Evolutionary conservation across 768 basidiomycete species (phyloP).

Genomic region (Lyophyllum decastes): DNA sequence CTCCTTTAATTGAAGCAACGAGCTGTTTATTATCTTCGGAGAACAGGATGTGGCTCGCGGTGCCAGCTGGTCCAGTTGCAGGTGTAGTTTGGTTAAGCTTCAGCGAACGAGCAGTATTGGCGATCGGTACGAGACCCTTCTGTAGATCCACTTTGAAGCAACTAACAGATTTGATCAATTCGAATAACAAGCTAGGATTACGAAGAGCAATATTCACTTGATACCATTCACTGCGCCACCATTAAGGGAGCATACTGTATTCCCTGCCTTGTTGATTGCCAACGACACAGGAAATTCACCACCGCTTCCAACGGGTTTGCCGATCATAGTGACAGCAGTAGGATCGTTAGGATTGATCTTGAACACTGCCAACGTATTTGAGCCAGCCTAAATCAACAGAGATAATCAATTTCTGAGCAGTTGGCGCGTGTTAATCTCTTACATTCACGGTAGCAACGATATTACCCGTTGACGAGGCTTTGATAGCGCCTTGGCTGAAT

Average conservation of each 20-base stretch:
- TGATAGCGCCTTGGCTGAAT: conserved; percentile 43
- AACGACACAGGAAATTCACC: conserved; percentile 55
- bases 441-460: conserved; percentile 39
- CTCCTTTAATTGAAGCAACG: conserved; percentile 50
- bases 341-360: conserved; percentile 44
- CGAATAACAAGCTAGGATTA: not conserved
- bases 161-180: conserved; percentile 20
- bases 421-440: not conserved
- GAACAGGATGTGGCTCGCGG: conserved; percentile 47
- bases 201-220: conserved; percentile 22
- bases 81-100: conserved; percentile 53
- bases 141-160: conserved; percentile 46
- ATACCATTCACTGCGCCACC: conserved; percentile 46
- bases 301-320: conserved; percentile 41
- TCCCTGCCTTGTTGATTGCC: conserved; percentile 34
- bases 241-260: conserved; percentile 41
- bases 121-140: conserved; percentile 38
- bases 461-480: conserved; percentile 33
- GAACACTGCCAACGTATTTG: conserved; percentile 44
- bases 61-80: conserved; percentile 47
- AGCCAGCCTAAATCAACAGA: conserved; percentile 39
- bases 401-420: not conserved
- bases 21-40: conserved; percentile 43
- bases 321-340: conserved; percentile 40
- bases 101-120: conserved; percentile 43